These are phyloP conservation scores for Eucalyptus victrix DNA, from an alignment of 345 rosid species.

Conservation along the genomic window DNA sequence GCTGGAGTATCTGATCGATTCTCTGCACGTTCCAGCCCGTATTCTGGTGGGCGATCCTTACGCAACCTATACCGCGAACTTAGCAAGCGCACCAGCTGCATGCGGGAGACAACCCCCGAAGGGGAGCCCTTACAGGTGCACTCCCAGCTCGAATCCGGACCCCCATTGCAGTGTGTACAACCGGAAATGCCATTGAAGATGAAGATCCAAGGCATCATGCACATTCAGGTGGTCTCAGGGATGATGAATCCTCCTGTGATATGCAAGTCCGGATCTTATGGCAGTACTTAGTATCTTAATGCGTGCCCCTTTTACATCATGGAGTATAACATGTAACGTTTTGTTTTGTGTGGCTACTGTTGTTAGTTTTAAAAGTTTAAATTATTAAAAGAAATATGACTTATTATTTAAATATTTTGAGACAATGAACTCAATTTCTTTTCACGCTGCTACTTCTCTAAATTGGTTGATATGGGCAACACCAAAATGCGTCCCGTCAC, in stretches of 20 bases:
- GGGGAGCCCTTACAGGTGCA: background rate
- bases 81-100: background rate
- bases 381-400: fast-evolving
- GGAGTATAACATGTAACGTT: background rate
- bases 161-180: background rate
- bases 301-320: background rate
- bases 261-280: background rate
- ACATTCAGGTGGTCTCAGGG: background rate
- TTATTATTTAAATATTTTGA: too few species aligned
- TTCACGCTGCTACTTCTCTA: background rate
- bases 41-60: background rate
- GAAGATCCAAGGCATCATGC: background rate
- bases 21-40: background rate
- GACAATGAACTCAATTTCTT: too few species aligned
- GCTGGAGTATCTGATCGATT: background rate
- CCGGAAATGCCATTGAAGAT: fast-evolving
- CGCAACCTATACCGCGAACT: background rate
- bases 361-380: fast-evolving
- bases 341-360: fast-evolving
- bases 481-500: background rate
- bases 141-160: background rate
- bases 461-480: background rate
- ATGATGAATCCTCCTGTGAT: background rate
- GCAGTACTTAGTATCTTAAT: background rate
- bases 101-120: background rate